Evolutionary conservation across 1,139 yeast genomes (phyloP).

Genomic region (Groenewaldozyma sp.): DNA sequence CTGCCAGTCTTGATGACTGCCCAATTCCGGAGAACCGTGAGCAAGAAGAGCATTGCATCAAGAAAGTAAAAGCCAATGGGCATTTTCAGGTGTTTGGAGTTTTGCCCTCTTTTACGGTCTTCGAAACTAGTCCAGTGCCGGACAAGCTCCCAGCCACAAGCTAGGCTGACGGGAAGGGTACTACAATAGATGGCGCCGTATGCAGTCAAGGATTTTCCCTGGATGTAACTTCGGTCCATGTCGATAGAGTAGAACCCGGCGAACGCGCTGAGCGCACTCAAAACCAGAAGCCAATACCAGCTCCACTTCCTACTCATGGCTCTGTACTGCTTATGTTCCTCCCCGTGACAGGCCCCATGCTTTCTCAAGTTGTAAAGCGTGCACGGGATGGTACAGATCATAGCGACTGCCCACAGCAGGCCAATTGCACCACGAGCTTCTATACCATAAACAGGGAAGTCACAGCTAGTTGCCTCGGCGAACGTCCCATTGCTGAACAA

Average conservation of each 20-base stretch:
- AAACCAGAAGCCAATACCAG: conserved; percentile 23
- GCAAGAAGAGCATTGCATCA: conserved; percentile 17
- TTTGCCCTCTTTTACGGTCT: conserved; percentile 15
- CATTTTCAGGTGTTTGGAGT: conserved; percentile 14
- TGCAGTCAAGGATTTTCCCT: conserved; percentile 19
- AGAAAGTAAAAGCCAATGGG: conserved; percentile 19
- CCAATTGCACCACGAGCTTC: conserved; percentile 20
- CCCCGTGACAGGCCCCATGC: conserved; percentile 17
- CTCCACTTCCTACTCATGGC: conserved; percentile 21
- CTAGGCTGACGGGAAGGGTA: conserved; percentile 18
- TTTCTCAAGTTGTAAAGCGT: conserved; percentile 20
- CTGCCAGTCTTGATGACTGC: not conserved
- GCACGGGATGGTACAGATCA: conserved; percentile 16
- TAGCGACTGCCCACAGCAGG: conserved; percentile 16
- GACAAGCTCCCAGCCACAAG: conserved; percentile 21
- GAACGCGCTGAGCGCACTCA: conserved; percentile 18
- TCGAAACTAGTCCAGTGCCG: conserved; percentile 26
- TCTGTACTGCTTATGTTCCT: conserved; percentile 16
- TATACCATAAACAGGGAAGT: conserved; percentile 19
- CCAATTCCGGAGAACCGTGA: conserved; percentile 23
- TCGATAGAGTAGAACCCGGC: conserved; percentile 25
- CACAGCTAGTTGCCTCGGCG: conserved; percentile 17
- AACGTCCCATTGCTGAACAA: conserved; percentile 19
- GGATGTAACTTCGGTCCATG: conserved; percentile 22
- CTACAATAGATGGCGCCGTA: conserved; percentile 21